A percentile compares a stretch with the other conserved stretches of the same genome.
Conservation (phyloP, 805 yeast genomes). For the Myxozyma vanderwaltii region DNA sequence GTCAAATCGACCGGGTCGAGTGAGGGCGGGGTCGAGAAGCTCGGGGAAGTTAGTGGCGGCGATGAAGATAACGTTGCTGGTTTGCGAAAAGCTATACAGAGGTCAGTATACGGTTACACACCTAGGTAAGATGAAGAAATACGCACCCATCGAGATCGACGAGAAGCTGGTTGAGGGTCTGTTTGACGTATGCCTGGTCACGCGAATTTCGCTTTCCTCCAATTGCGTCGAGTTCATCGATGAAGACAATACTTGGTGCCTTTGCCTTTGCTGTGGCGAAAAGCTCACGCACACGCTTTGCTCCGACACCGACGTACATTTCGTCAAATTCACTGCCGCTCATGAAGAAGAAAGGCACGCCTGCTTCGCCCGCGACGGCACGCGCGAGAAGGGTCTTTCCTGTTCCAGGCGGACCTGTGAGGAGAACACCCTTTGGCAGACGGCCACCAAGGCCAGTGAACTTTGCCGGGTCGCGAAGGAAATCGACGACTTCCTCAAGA, state of each 20-base stretch:
- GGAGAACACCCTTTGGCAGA: constrained; percentile 92
- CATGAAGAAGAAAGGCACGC: constrained; percentile 98
- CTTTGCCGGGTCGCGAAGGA: constrained; percentile 91
- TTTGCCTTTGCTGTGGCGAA: constrained; percentile 90
- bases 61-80: constrained; percentile 89
- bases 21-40: constrained; percentile 91
- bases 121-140: not conserved
- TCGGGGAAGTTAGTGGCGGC: constrained; percentile 99
- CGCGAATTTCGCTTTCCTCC: constrained; percentile 97
- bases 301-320: constrained; percentile 98
- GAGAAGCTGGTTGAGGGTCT: constrained; percentile 90
- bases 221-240: constrained; percentile 97
- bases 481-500: constrained; percentile 96
- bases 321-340: constrained; percentile 98
- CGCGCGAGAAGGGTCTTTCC: constrained; percentile 96
- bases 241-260: constrained; percentile 95
- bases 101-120: not conserved
- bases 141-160: constrained; percentile 87
- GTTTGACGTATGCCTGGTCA: constrained; percentile 98
- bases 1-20: constrained; percentile 98
- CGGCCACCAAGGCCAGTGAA: constrained; percentile 97
- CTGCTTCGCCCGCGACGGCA: constrained; percentile 99
- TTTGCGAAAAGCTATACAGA: constrained; percentile 58
- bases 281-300: constrained; percentile 93
- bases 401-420: constrained; percentile 99